Base-by-base conservation (phyloP, 129 eudicot genomes). In the Helianthus tuberosus region DNA sequence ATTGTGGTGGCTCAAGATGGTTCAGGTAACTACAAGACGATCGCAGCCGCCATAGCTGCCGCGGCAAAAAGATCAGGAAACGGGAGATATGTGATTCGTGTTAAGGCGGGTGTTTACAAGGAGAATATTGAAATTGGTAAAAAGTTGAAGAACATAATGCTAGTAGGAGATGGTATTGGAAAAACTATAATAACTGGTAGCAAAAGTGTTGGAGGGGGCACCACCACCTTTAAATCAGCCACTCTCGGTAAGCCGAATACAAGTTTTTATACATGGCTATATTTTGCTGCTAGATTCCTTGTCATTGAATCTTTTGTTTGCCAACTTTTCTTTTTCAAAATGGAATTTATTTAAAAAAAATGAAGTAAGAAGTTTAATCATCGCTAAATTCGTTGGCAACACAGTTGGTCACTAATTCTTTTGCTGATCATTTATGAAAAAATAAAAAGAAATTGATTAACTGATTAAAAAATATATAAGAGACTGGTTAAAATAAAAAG, bases 1-100 rank as follows among this genome's bases (percentile, higher is more conserved):
- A 38, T 85, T 13, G 96, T 90, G 83, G 96, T 90, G 77, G 93
- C 96, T 9, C 89, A 90, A 69, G 96, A 90, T 55, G 96, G 96
- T 8, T 87, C 93, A 6, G 96, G 96, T 4, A 61, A 87, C 73
- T 90, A 43, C 58, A 84, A 53, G 71, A 91, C 94, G 4, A 81
- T 91, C 14, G 17, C 46, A 0, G 86, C 59, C 20, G 97, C 94
- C 7, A 65, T 91, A 46, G 80, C 86, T 5, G 94, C 93, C 0
- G 94, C 89, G 0, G 73, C 80, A 12, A 87, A 78, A 53, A 58
- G 86, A 62, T 29, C 83, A 0, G 87, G 91, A 4, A 79, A 72
- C 16, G 88, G 86, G 36, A 83, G 94, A 72, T 85, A 61, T 35
- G 91, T 90, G 58, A 90, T 90, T 25, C 64, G 36, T 43, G 85